These are phyloP conservation scores for Entonaema liquescens DNA, from an alignment of 495 filamentous ascomycete species.

Conservation along the genomic window DNA sequence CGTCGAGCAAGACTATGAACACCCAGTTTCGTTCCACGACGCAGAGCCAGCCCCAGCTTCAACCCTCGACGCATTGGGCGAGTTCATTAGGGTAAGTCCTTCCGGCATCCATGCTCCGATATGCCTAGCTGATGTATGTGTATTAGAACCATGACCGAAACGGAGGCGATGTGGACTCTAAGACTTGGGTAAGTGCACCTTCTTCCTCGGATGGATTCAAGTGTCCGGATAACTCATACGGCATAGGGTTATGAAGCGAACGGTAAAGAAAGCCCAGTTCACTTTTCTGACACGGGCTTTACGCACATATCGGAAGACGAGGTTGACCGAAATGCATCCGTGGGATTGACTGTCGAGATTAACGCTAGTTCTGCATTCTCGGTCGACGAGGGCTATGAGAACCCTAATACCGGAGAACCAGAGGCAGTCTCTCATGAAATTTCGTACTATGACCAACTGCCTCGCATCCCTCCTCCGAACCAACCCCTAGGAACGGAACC, in stretches of 20 bases:
- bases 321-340: constrained; percentile 17
- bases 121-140: constrained; percentile 2
- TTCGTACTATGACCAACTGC: constrained; percentile 28
- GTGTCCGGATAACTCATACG: constrained; percentile 8
- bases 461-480: constrained; percentile 14
- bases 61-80: constrained; percentile 5
- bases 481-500: background rate
- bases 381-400: constrained; percentile 17
- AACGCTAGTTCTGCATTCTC: constrained; percentile 22
- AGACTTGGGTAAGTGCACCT: constrained; percentile 9
- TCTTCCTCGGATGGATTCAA: background rate
- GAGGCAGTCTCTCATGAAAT: constrained; percentile 7
- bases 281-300: constrained; percentile 15
- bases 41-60: background rate
- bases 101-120: background rate
- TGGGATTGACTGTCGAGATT: constrained; percentile 14
- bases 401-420: constrained; percentile 6
- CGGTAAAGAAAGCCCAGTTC: constrained; percentile 21
- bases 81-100: constrained; percentile 17
- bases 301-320: constrained; percentile 22
- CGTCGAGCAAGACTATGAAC: background rate
- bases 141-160: constrained; percentile 1
- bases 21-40: background rate
- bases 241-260: constrained; percentile 12
- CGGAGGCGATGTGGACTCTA: background rate